Percentiles rank a stretch among this genome's conserved stretches.
Conservation (phyloP, 257 asterid genomes). For the Forsythia viridissima region DNA sequence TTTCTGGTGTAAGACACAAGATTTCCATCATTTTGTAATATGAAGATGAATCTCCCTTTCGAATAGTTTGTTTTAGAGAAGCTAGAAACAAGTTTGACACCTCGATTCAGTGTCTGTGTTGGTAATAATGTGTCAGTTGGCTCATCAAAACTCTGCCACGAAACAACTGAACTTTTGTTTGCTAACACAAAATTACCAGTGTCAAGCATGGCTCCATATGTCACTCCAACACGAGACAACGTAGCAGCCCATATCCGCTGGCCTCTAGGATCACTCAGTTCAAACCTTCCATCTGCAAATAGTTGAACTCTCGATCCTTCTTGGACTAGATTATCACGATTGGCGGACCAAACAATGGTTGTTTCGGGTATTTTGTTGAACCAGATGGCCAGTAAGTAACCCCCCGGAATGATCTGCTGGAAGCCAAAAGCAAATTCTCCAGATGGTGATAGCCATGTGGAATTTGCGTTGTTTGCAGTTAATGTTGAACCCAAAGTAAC, state of each 20-base stretch:
- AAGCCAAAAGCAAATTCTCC: no score
- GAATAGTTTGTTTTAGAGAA: conserved; percentile 1
- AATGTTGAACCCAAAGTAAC: no score
- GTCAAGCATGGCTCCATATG: conserved; percentile 13
- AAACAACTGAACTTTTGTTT: not conserved
- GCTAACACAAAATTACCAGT: conserved; percentile 11
- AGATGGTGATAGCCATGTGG: no score
- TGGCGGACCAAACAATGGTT: no score
- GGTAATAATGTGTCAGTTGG: conserved; percentile 18
- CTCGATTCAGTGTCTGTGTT: not conserved
- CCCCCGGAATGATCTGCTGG: no score
- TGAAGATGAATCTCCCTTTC: not conserved
- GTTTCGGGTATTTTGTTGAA: no score
- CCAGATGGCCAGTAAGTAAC: no score
- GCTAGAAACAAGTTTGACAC: not conserved
- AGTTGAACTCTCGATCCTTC: conserved; percentile 17
- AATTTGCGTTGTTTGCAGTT: no score
- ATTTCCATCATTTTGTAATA: conserved; percentile 11
- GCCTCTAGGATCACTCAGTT: not conserved
- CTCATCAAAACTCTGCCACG: conserved; percentile 14
- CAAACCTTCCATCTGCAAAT: conserved; percentile 7
- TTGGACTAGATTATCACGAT: no score
- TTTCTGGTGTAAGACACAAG: not conserved
- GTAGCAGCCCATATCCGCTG: conserved; percentile 11
- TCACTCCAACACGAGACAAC: not conserved